A percentile compares a stretch with the other conserved stretches of the same genome.
Conservation (phyloP, 306 rosid genomes). For the Casuarina equisetifolia region DNA sequence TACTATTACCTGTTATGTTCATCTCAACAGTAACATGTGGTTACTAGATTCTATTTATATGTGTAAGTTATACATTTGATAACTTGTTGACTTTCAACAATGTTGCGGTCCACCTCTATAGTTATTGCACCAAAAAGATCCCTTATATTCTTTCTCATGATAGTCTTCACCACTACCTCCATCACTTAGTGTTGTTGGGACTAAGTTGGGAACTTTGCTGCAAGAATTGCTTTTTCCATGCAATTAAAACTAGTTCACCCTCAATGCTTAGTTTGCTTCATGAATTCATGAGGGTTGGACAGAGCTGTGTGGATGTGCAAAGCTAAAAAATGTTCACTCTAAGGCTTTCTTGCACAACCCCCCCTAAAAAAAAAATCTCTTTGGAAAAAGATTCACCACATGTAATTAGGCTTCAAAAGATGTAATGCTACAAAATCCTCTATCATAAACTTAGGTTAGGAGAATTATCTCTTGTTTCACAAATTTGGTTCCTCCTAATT, state of each 20-base stretch:
- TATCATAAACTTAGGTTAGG: neutral
- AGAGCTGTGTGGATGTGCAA: neutral
- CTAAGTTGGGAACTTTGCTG: neutral
- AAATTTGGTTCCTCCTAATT: neutral
- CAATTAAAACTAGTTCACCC: neutral
- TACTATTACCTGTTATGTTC: neutral
- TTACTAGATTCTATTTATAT: neutral
- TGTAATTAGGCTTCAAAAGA: neutral
- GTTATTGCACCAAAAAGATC: neutral
- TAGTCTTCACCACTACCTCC: neutral
- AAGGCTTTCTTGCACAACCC: no score
- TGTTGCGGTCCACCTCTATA: neutral
- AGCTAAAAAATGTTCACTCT: no score
- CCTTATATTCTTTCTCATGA: neutral
- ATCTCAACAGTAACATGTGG: neutral
- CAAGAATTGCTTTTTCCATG: neutral
- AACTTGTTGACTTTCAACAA: neutral
- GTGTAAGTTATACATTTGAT: neutral
- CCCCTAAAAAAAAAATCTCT: no score
- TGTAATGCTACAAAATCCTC: neutral
- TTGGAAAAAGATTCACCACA: no score
- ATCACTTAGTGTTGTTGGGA: neutral
- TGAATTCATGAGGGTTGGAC: neutral
- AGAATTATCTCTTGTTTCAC: neutral
- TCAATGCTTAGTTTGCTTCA: neutral